Percentiles rank a stretch among this genome's conserved stretches.
Conservation (phyloP, 2,329 filamentous ascomycete species). For the Apiospora aurea region DNA sequence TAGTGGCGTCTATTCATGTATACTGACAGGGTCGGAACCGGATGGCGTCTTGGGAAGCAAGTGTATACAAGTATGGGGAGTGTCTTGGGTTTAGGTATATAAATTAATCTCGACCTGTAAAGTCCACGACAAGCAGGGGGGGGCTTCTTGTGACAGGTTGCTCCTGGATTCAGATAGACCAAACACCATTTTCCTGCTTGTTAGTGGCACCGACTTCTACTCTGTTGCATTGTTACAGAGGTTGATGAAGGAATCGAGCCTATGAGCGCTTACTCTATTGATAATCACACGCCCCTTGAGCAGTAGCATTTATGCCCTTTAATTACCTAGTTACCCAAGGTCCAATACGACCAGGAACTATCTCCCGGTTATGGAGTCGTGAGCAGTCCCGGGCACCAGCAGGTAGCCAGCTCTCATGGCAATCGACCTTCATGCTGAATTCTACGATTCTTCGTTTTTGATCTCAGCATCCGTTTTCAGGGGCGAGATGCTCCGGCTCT, state of each 20-base stretch:
- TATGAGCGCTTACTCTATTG: background rate
- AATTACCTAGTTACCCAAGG: background rate
- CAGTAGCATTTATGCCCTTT: no score
- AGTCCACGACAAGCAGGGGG: background rate
- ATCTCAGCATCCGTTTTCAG: slow-evolving; percentile 5
- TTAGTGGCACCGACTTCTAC: background rate
- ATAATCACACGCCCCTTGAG: background rate
- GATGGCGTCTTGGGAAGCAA: background rate
- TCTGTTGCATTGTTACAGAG: background rate
- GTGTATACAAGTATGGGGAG: background rate
- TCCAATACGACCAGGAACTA: background rate
- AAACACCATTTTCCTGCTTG: background rate
- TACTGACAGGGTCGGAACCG: background rate
- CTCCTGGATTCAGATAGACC: background rate
- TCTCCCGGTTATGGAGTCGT: background rate
- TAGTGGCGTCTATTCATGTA: background rate
- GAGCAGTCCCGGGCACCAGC: no score
- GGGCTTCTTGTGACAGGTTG: background rate
- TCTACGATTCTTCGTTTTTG: slow-evolving; percentile 4
- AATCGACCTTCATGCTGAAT: background rate
- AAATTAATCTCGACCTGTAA: background rate
- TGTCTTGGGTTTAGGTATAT: background rate
- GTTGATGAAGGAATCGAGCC: background rate
- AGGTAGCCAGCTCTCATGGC: background rate
- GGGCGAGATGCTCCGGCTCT: slow-evolving; percentile 10